Percentiles rank a stretch among this genome's conserved stretches.
phyloP scores from a whole-genome alignment of 1,284 basidiomycete genomes.

The Xerocomus amazonicus region DNA sequence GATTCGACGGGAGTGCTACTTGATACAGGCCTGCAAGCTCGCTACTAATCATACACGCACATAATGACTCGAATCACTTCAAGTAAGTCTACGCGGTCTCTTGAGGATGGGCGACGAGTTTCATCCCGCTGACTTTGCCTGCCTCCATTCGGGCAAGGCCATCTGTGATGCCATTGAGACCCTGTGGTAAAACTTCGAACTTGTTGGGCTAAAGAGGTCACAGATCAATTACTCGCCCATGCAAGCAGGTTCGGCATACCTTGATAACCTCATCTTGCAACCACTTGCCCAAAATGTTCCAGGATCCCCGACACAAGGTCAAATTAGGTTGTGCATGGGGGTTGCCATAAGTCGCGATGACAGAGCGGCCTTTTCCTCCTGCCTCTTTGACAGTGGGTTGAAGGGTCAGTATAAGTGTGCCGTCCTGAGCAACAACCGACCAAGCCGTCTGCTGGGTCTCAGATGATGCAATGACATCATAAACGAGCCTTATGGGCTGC shows the following conservation, averaged over 20 bases:
- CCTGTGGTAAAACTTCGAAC: slow-evolving; percentile 43
- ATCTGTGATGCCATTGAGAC: slow-evolving; percentile 42
- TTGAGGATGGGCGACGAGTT: slow-evolving; percentile 47
- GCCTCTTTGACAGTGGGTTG: slow-evolving; percentile 21
- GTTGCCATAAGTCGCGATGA: slow-evolving; percentile 27
- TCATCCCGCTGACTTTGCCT: slow-evolving; percentile 45
- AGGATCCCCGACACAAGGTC: slow-evolving; percentile 24
- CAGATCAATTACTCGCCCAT: background rate
- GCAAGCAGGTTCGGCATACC: slow-evolving; percentile 21
- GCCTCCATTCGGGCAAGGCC: slow-evolving; percentile 42
- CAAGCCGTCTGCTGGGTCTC: slow-evolving; percentile 32
- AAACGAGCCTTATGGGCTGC: slow-evolving; percentile 36
- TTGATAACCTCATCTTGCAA: slow-evolving; percentile 36
- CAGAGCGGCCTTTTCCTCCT: slow-evolving; percentile 24
- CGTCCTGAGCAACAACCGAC: slow-evolving; percentile 24
- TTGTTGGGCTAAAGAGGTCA: slow-evolving; percentile 33
- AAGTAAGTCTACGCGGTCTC: slow-evolving; percentile 36
- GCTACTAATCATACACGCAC: slow-evolving; percentile 18
- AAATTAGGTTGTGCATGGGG: slow-evolving; percentile 23
- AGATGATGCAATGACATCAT: slow-evolving; percentile 36
- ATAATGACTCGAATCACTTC: background rate
- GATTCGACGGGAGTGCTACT: background rate
- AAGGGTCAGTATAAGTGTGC: slow-evolving; percentile 27
- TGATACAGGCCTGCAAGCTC: slow-evolving; percentile 1
- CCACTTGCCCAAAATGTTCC: slow-evolving; percentile 31